Evolutionary conservation across 805 yeast species (phyloP).

Genomic region (Candida boidinii): DNA sequence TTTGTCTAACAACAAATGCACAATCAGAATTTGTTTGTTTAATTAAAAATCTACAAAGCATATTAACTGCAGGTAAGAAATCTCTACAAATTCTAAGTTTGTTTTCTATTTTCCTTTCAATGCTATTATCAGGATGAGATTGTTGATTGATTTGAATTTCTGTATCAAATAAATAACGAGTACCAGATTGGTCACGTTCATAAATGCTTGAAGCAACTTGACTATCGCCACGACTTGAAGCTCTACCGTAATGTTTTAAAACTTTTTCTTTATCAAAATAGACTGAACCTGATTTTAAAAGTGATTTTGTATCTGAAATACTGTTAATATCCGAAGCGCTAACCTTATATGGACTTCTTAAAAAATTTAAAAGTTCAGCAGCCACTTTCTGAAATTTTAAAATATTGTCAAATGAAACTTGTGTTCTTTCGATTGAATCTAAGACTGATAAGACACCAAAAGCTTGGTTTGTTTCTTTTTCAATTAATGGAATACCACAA

Average conservation of each 20-base stretch:
- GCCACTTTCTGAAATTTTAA: constrained; percentile 29
- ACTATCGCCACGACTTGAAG: constrained; percentile 35
- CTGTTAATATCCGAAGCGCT: constrained; percentile 1
- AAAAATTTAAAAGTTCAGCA: constrained; percentile 30
- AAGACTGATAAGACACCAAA: constrained; percentile 56
- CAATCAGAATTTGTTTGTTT: constrained; percentile 29
- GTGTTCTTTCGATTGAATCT: constrained; percentile 35
- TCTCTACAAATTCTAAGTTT: constrained; percentile 28
- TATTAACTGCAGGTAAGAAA: constrained; percentile 34
- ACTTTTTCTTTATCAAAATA: constrained; percentile 1
- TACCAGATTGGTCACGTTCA: constrained; percentile 60
- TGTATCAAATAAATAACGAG: constrained; percentile 44
- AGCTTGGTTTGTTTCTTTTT: constrained; percentile 28
- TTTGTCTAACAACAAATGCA: constrained; percentile 43
- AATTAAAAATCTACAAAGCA: constrained; percentile 29
- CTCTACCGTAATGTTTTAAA: constrained; percentile 44
- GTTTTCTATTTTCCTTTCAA: constrained; percentile 28
- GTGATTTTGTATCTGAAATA: neutral
- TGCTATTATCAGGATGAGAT: constrained; percentile 16
- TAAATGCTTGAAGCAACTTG: constrained; percentile 31
- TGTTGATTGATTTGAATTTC: constrained; percentile 33
- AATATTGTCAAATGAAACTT: constrained; percentile 27
- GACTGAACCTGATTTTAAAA: neutral
- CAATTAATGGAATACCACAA: constrained; percentile 50
- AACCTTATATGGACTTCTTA: constrained; percentile 25